Base-by-base conservation (phyloP, 2,329 filamentous ascomycete genomes). In the Ophioceras dolichostomum region DNA sequence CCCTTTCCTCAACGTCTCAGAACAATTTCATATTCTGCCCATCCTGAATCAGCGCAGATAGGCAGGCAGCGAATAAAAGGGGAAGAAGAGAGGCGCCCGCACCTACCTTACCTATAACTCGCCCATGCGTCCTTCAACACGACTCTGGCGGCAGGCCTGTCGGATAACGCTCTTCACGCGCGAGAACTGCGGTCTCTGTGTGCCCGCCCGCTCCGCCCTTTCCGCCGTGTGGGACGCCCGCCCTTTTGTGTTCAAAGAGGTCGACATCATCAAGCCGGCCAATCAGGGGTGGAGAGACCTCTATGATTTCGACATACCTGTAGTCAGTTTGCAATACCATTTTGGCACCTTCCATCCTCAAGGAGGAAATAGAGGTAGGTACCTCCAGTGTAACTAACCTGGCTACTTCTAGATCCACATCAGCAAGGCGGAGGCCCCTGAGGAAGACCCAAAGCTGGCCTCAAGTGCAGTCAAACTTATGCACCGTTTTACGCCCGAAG, bases 241-340 rank as follows among this genome's bases (percentile, higher is more conserved):
- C 19, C 78, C 77, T 0, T 85, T 88, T 55, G 67, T 67, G 14
- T 86, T 76, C 55, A 63, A 65, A 7, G 80, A 87, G 55, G 65
- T 84, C 42, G 69, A 87, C 51, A 74, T 88, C 34, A 74, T 83
- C 59, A 68, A 70, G 34, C 65, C 70, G 0, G 70, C 75, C 19
- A 67, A 69, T 13, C 70, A 74, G 43, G 60, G 64, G 18, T 89
- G 83, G 83, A 76, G 73, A 49, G 67, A 78, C 34, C 51, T 86
- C 1, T 89, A 89, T 52, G 83, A 87, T 40, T 84, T 87, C 53
- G 83, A 89, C 47, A 83, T 84, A 7, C 83, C 83, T 0, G 83
- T 88, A 50, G 83, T 88, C 62, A 50, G 68, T 39, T 4, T 16
- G 2, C 2, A n/a, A 19, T 24, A 29, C 16, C 21, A 14, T 16